phyloP scores from a whole-genome alignment of 129 eudicot genomes.

The Lactuca saligna region DNA sequence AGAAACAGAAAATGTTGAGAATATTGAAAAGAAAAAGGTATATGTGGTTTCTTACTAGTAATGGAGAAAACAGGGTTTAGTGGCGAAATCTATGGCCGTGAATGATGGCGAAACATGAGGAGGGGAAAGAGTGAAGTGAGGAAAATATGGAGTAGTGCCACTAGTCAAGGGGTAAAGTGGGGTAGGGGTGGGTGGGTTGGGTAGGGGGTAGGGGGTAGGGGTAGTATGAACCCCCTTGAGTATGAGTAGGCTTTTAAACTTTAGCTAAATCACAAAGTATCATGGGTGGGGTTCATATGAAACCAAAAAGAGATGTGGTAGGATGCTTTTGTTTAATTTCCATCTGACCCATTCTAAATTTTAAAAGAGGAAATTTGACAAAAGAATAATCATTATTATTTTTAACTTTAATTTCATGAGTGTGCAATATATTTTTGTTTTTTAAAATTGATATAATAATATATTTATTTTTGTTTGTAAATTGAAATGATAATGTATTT shows the following conservation, averaged over 20 bases:
- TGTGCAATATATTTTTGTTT: no score
- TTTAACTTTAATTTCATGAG: no score
- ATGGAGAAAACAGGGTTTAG: constrained; percentile 23
- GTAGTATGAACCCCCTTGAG: constrained; percentile 21
- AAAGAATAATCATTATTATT: background rate
- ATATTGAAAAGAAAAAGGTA: background rate
- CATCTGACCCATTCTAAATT: constrained; percentile 1
- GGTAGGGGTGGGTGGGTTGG: background rate
- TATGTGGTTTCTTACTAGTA: constrained; percentile 32
- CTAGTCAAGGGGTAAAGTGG: constrained; percentile 5
- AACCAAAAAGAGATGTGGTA: constrained; percentile 31
- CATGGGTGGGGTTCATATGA: constrained; percentile 31
- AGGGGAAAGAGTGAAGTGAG: constrained; percentile 34
- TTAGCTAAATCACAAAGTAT: constrained; percentile 18
- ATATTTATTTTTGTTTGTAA: no score
- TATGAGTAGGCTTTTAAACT: constrained; percentile 8
- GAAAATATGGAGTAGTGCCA: constrained; percentile 18
- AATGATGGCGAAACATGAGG: constrained; percentile 57
- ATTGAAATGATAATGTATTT: no score
- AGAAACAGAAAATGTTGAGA: background rate
- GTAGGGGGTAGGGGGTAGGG: background rate
- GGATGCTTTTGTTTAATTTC: constrained; percentile 4
- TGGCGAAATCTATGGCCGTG: constrained; percentile 36
- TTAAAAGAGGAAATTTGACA: constrained; percentile 6
- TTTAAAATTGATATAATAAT: no score